A percentile compares a stretch with the other conserved stretches of the same genome.
Evolutionary conservation across 78 protist species (phyloP).

Genomic region (Dictyostelium capitatum): DNA sequence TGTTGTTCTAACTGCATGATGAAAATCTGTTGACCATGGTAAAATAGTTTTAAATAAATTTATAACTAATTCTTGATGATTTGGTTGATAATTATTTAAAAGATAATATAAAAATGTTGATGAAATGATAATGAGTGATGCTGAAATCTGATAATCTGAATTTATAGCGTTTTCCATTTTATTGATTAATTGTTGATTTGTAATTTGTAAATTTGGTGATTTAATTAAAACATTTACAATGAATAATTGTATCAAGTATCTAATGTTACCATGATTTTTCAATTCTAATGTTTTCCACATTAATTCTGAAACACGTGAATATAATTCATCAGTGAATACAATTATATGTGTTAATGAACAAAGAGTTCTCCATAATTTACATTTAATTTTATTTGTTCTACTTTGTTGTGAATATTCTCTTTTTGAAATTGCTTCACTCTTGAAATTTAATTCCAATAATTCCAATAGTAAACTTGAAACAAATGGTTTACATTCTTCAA

Average conservation of each 20-base stretch:
- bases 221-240: conserved; percentile 51
- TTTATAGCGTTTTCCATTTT: conserved; percentile 8
- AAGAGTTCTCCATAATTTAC: conserved; percentile 67
- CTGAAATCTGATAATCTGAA: conserved; percentile 70
- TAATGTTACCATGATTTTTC: conserved; percentile 68
- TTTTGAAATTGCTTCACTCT: conserved; percentile 33
- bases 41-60: conserved; percentile 37
- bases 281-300: conserved; percentile 69
- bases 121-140: conserved; percentile 58
- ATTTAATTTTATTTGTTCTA: conserved; percentile 47
- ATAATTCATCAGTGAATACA: conserved; percentile 1
- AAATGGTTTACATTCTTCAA: conserved; percentile 18
- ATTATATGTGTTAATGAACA: conserved; percentile 49
- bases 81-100: conserved; percentile 32
- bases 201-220: not conserved
- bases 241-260: conserved; percentile 70
- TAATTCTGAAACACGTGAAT: not conserved
- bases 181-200: not conserved
- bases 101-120: conserved; percentile 50
- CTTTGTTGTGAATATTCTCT: conserved; percentile 75
- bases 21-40: conserved; percentile 79
- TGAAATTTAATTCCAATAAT: conserved; percentile 24
- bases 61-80: not conserved
- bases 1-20: conserved; percentile 79
- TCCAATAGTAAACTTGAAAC: conserved; percentile 35